These are phyloP conservation scores for Diaporthe vaccinii DNA, from an alignment of 2,329 filamentous ascomycete species.

Conservation along the genomic window DNA sequence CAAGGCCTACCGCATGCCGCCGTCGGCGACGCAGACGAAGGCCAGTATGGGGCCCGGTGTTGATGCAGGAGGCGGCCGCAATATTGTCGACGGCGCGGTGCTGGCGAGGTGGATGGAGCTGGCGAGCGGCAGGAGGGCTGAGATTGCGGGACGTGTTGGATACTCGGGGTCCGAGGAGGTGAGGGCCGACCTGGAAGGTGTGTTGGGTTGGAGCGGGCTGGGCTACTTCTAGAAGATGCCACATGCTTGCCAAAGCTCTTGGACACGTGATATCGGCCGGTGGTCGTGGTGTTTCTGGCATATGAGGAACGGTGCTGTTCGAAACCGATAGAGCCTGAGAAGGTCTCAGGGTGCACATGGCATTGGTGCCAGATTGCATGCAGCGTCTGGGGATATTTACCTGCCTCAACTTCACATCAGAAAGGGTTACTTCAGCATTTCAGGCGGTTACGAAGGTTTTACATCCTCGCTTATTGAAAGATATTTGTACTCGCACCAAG, in stretches of 20 bases:
- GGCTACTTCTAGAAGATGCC: slow-evolving; percentile 59
- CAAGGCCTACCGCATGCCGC: slow-evolving; percentile 77
- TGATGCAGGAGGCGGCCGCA: slow-evolving; percentile 71
- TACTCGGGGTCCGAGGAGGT: slow-evolving; percentile 75
- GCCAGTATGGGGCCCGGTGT: slow-evolving; percentile 61
- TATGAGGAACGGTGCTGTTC: too few relatives aligned
- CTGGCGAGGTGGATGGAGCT: slow-evolving; percentile 82
- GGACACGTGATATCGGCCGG: not conserved
- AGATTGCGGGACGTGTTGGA: slow-evolving; percentile 82
- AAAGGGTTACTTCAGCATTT: not conserved
- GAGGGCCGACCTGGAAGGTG: slow-evolving; percentile 75
- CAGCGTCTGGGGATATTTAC: not conserved
- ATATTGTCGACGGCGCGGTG: slow-evolving; percentile 83
- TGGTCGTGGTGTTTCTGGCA: too few relatives aligned
- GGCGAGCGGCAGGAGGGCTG: slow-evolving; percentile 76
- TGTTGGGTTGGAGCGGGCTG: slow-evolving; percentile 74
- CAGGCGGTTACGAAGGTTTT: not conserved
- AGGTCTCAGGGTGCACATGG: not conserved
- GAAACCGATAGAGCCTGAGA: not conserved
- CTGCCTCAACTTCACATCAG: not conserved
- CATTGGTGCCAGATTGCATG: not conserved
- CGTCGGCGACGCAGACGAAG: slow-evolving; percentile 59
- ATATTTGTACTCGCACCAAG: not conserved
- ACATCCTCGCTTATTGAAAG: not conserved
- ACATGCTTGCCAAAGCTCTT: not conserved